These are phyloP conservation scores for Rutidosis leptorrhynchoides DNA, from an alignment of 129 eudicot species.

Conservation along the genomic window DNA sequence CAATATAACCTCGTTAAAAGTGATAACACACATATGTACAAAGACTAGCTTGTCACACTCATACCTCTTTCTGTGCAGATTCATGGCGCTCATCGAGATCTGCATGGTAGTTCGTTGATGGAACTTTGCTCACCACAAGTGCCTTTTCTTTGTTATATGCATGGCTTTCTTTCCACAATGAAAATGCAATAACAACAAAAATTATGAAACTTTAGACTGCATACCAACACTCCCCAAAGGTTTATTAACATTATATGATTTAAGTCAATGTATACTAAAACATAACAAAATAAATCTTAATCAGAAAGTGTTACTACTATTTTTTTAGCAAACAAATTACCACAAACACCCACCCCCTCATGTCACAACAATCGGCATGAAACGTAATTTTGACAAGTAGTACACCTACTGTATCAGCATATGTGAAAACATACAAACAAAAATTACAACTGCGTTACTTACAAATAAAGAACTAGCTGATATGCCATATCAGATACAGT, in stretches of 20 bases:
- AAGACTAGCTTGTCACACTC: background rate
- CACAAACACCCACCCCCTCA: no score
- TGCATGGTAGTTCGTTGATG: slow-evolving; percentile 81
- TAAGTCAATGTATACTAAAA: no score
- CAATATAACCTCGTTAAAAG: background rate
- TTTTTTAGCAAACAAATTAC: no score
- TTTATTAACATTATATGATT: no score
- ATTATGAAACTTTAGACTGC: no score
- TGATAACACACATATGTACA: background rate
- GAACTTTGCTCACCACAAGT: slow-evolving; percentile 90
- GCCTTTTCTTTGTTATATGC: slow-evolving; percentile 90
- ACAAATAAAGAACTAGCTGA: slow-evolving; percentile 84
- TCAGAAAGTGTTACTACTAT: no score
- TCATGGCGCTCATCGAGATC: slow-evolving; percentile 96
- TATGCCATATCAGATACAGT: slow-evolving; percentile 68
- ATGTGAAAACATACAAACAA: background rate
- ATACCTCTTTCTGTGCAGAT: slow-evolving; percentile 83
- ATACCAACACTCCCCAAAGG: no score
- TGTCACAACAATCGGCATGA: no score
- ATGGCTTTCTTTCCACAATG: slow-evolving; percentile 80
- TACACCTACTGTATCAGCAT: no score
- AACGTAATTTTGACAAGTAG: no score
- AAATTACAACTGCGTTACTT: slow-evolving; percentile 30
- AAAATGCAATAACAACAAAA: slow-evolving; percentile 32
- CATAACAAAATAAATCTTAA: no score